Evolutionary conservation across 305 asterid genomes (phyloP), one percentile per base, ranked within the genome.

Genomic region (Fraxinus baroniana): DNA sequence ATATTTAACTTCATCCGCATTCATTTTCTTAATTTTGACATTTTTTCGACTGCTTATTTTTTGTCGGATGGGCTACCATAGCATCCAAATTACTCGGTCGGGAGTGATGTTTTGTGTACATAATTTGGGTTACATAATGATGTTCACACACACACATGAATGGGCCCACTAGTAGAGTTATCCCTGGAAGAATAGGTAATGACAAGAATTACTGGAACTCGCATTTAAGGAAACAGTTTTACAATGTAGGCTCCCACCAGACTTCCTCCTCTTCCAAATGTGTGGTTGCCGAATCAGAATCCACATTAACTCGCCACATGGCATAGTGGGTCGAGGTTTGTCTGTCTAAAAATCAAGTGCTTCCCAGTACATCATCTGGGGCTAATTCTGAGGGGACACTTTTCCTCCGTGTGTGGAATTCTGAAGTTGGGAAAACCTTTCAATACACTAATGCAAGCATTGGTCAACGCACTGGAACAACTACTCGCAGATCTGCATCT

Each of bases 181-280:
- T 24, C 26, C 26, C 26, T 24, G 1, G 1, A 89, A 87, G 95
- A 87, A 91, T 93, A 26, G 95, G 91, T 52, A 91, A 92, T 10
- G 94, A 92, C 55, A 81, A 93, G 89, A 93, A 93, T 44, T 88
- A 87, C 85, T 93, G 94, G 94, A 93, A 93, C 90, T 86, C 94
- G 0, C 91, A 86, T 86, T 73, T 91, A 85, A 89, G 87, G 88
- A 91, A 89, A 77, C 90, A 90, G 18, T 44, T 83, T 37, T 13
- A 28, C 39, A 73, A n/a, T 32, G 60, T 79, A 79, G 72, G 5
- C 62, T 74, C 41, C 49, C 12, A 86, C 75, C 87, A 81, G 66
- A 84, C 85, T 13, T 76, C 87, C 4, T 55, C 86, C 36, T 57
- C 88, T 68, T 80, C 83, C 18, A 84, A 83, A 73, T 82, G 86